Base-by-base conservation (phyloP, 192 early-diverging fungal species). In the Backusella liffmaniae region DNA sequence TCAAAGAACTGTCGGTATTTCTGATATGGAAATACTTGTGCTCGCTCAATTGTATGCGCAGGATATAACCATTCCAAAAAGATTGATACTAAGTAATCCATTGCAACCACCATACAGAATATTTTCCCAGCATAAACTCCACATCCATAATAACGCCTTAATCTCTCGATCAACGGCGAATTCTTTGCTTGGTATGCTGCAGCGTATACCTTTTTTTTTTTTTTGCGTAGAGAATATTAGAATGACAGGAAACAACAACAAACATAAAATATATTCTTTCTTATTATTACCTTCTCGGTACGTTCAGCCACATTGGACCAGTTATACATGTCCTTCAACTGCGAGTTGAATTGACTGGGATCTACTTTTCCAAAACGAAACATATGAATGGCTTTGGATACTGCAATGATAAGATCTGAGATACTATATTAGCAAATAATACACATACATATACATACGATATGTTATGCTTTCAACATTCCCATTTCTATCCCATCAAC, bases 241-340 rank as follows among this genome's bases (percentile, higher is more conserved):
- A 29, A 62, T 62, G 56, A 67, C 10, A 35, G 15, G 71, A 66
- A 23, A 41, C n/a, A 34, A 39, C 32, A 59, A 53, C 18, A 70
- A 72, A 59, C 26, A 41, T 35, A 62, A 4, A 26, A n/a, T 18
- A 44, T 18, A 18, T 12, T 9, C 8, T 9, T n/a, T 34, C 16
- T 65, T n/a, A 59, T 12, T n/a, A 32, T 12, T 34, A 88, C 89
- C 82, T 86, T 89, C 77, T 94, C 96, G 1, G 97, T 99, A 56
- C 98, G 83, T 78, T 95, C 90, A 9, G 98, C 97, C 29, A 99
- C 96, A 82, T 99, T 92, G 29, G 88, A 86, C 98, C 98, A 99
- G 79, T 93, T 95, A 83, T 99, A 99, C 95, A 98, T 98, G 62
- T 90, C 88, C 73, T 92, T 91, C 8, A 99, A 90, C 56, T 93